phyloP scores from a whole-genome alignment of 2,329 filamentous ascomycete genomes.

The Plenodomus lindquistii region DNA sequence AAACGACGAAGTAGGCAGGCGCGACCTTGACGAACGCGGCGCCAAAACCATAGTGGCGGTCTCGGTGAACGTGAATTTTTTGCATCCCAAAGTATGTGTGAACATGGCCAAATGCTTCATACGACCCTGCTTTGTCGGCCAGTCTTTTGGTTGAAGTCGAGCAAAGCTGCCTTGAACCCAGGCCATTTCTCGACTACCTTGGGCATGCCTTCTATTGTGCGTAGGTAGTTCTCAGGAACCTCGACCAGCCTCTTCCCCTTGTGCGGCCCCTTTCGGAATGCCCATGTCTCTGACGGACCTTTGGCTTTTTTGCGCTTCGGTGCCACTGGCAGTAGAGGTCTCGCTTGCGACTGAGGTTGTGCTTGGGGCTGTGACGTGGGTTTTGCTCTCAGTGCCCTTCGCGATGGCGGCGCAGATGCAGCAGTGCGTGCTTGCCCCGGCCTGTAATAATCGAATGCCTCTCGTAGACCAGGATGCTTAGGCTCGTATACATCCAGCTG shows the following conservation, averaged over 20 bases:
- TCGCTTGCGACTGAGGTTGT: neutral
- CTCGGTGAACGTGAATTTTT: neutral
- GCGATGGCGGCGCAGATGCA: constrained; percentile 5
- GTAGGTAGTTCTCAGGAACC: constrained; percentile 24
- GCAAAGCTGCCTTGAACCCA: constrained; percentile 21
- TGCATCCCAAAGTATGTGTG: neutral
- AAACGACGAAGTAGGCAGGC: neutral
- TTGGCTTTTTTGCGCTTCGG: constrained; percentile 1
- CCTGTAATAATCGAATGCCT: constrained; percentile 29
- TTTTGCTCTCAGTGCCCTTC: constrained; percentile 1
- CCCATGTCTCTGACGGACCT: constrained; percentile 4
- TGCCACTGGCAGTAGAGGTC: neutral
- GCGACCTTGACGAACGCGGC: neutral
- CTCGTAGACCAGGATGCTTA: constrained; percentile 21
- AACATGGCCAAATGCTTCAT: neutral
- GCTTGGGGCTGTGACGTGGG: neutral
- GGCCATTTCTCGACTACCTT: constrained; percentile 20
- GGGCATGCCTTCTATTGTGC: constrained; percentile 23
- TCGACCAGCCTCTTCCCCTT: constrained; percentile 17
- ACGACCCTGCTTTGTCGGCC: constrained; percentile 16
- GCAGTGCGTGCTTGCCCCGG: constrained; percentile 17
- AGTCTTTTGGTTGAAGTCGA: constrained; percentile 25
- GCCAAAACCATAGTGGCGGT: neutral
- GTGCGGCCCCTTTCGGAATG: constrained; percentile 10
- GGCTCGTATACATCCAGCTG: constrained; percentile 20